Percentiles rank a stretch among this genome's conserved stretches.
These are phyloP conservation scores for Podospora anserina DNA, from an alignment of 495 filamentous ascomycete species.

Conservation along the genomic window DNA sequence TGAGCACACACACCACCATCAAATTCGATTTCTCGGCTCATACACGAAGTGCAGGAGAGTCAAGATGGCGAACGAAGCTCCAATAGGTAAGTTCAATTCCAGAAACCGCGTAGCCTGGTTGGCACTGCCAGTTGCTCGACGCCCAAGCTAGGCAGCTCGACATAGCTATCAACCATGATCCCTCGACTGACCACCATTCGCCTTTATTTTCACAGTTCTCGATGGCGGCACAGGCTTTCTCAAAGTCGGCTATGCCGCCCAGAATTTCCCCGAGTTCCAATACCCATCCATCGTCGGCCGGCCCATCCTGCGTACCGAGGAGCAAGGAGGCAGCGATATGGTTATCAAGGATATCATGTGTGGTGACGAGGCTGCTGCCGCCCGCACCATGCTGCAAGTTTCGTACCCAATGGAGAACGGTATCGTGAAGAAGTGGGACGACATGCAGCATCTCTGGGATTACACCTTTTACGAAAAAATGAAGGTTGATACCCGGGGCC, in stretches of 20 bases:
- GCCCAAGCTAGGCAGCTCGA: not conserved
- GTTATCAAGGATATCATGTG: constrained; percentile 99
- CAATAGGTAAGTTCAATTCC: constrained; percentile 27
- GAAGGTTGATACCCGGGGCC: constrained; percentile 81
- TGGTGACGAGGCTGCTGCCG: constrained; percentile 94
- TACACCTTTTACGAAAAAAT: constrained; percentile 98
- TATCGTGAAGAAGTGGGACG: constrained; percentile 98
- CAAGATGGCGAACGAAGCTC: constrained; percentile 28
- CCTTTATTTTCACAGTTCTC: constrained; percentile 64
- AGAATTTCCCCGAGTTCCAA: constrained; percentile 99
- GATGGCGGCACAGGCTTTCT: constrained; percentile 99
- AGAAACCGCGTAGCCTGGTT: not conserved
- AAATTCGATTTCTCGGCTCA: not conserved
- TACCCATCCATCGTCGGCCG: constrained; percentile 98
- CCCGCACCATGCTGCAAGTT: constrained; percentile 94
- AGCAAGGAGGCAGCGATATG: constrained; percentile 59
- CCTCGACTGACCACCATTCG: constrained; percentile 8
- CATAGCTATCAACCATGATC: not conserved
- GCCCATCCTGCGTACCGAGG: constrained; percentile 94
- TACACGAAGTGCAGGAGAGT: not conserved
- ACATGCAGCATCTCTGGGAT: constrained; percentile 99
- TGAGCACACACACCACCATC: not conserved
- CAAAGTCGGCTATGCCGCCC: constrained; percentile 96
- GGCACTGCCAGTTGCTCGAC: not conserved
- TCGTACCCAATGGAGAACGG: constrained; percentile 99